Evolutionary conservation across 768 basidiomycete species (phyloP), one percentile per base, ranked within the genome.

Genomic region (Lentinula sp.): DNA sequence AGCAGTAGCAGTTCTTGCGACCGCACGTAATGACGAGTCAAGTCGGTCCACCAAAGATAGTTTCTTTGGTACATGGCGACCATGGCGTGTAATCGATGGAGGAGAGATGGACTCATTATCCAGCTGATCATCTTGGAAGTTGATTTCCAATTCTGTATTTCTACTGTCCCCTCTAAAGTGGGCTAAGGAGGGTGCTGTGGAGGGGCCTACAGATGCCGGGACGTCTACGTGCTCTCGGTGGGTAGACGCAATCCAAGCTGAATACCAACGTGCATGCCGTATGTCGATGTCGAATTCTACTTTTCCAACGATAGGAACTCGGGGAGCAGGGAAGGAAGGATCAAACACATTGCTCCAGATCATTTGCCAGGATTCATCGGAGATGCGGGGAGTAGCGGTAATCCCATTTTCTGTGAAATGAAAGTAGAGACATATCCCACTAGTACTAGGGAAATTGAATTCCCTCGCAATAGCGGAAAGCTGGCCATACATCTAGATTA

Each of bases 241-340:
- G 59, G 81, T 70, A n/a, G 80, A 77, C 1, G 80, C 76, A 20
- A 85, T 62, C 90, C 91, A 96, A 0, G 84, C 74, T 16, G 84
- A 74, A 66, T 86, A 90, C 93, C 93, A 95, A 33, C 84, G 80
- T 16, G 93, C 93, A 63, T 85, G 81, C 39, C 78, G 76, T 50
- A 82, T 62, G 73, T 95, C 93, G 50, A 95, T 82, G 72, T 95
- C 93, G 70, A 95, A 94, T 72, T 95, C 93, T 33, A 96, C 81
- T 15, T 82, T 85, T 4, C 91, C 94, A 48, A 83, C 79, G 60
- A 95, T 86, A 0, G 90, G 86, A 18, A 82, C 68, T 55, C 76
- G 77, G 23, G 71, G 69, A 28, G 68, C 65, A 61, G 75, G 66
- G 20, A 72, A 61, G 23, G 74, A 71, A 42, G 77, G 64, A 36